Evolutionary conservation across 2,329 filamentous ascomycete genomes (phyloP), one percentile per base, ranked within the genome.

Genomic region (Talaromyces sp.): DNA sequence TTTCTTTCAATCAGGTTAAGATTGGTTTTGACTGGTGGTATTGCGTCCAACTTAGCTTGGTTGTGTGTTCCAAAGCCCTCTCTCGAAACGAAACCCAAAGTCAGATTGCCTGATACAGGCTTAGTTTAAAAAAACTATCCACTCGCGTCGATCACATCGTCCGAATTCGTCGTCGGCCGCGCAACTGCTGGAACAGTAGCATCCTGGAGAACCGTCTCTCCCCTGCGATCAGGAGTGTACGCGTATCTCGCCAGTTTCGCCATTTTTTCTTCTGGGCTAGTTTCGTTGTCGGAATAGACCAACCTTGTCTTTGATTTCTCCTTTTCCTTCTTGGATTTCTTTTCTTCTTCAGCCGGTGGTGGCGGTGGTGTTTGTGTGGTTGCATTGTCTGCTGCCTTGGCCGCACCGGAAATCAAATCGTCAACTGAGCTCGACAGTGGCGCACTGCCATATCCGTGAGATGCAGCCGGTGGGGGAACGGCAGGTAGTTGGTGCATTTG

Each of bases 181-280:
- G 69, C 69, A 44, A 75, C 71, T 67, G 67, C 66, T 64, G 71
- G 69, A 63, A 67, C 68, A 65, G 72, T 72, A 62, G 72, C 64
- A 63, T 75, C 73, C 63, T 67, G 67, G 59, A 76, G 68, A 49
- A 65, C 70, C 62, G 73, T 77, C 62, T 77, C 71, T 57, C 65
- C 68, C 68, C 71, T 74, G 59, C 69, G 71, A 67, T 78, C 74
- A 69, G 83, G 84, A 70, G 80, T 79, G 74, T 85, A 89, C 69
- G 88, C 86, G 79, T 96, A 96, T 75, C 86, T 88, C 64, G 89
- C 82, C 78, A 95, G 79, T 71, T 80, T 78, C 30, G 91, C 89
- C 90, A 96, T 92, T 77, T 88, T 91, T 82, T 96, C 93, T 79
- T 97, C 93, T 1, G 92, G 90, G 70, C 90, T 95, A 70, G 87